Evolutionary conservation across 2,329 filamentous ascomycete genomes (phyloP).

Genomic region (Microcyclospora tardicrescens): DNA sequence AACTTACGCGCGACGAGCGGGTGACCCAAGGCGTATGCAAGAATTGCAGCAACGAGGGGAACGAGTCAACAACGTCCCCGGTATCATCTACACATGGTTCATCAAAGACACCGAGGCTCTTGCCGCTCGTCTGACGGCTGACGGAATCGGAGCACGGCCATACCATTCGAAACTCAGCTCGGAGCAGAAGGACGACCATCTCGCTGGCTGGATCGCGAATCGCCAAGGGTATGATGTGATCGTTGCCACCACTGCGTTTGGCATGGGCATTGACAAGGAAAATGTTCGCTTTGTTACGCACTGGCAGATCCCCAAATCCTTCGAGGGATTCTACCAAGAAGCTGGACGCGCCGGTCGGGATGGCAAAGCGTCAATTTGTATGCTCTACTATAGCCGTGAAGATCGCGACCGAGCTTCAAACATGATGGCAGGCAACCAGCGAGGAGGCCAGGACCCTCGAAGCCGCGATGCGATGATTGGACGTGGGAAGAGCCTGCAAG

Average conservation of each 20-base stretch:
- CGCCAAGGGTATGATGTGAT: slow-evolving; percentile 74
- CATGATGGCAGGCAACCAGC: slow-evolving; percentile 32
- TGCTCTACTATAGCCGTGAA: slow-evolving; percentile 81
- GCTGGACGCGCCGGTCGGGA: slow-evolving; percentile 83
- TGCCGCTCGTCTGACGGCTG: slow-evolving; percentile 49
- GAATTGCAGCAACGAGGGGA: slow-evolving; percentile 42
- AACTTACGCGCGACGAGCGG: slow-evolving; percentile 57
- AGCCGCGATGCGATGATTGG: slow-evolving; percentile 28
- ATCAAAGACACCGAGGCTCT: slow-evolving; percentile 63
- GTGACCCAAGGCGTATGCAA: slow-evolving; percentile 40
- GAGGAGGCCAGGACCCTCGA: slow-evolving; percentile 15
- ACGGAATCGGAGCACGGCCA: slow-evolving; percentile 60
- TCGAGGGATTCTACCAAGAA: slow-evolving; percentile 95
- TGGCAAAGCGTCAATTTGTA: slow-evolving; percentile 72
- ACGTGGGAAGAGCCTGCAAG: slow-evolving; percentile 32
- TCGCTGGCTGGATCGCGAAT: slow-evolving; percentile 60
- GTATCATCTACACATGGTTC: slow-evolving; percentile 69
- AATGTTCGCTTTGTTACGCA: slow-evolving; percentile 91
- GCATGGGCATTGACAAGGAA: slow-evolving; percentile 95
- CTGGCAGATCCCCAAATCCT: slow-evolving; percentile 86
- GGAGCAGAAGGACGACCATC: slow-evolving; percentile 54
- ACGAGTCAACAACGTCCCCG: slow-evolving; percentile 52
- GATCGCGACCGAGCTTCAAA: slow-evolving; percentile 62
- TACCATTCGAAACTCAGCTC: slow-evolving; percentile 59
- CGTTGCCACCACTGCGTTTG: slow-evolving; percentile 89